Conservation (phyloP, 129 eudicot species). For the Flaveria bidentis region DNA sequence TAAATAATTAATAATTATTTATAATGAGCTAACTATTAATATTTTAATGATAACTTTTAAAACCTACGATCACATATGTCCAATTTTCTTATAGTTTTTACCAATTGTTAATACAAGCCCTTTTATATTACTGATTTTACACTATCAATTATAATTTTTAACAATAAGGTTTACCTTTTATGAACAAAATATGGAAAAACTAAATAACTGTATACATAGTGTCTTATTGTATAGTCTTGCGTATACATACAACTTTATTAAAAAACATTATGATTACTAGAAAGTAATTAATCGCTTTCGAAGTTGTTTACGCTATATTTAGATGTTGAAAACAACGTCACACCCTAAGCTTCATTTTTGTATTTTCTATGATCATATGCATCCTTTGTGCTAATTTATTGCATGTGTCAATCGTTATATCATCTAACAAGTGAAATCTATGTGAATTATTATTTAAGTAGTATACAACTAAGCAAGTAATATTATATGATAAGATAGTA, state of each 20-base stretch:
- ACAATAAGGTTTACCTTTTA: not conserved
- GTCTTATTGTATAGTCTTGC: not conserved
- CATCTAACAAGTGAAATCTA: not conserved
- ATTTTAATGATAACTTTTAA: no score
- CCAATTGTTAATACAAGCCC: no score
- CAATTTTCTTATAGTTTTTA: no score
- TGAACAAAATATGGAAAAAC: not conserved
- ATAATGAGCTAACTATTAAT: no score
- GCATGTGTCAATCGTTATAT: no score
- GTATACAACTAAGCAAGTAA: no score
- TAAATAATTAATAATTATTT: no score
- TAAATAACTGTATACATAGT: not conserved
- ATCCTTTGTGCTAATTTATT: conserved; percentile 3
- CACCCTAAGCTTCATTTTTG: conserved; percentile 21
- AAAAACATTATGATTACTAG: not conserved
- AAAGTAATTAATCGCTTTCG: conserved; percentile 29
- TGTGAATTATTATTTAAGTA: no score
- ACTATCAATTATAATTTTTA: not conserved
- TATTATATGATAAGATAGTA: no score
- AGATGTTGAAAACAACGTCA: conserved; percentile 35
- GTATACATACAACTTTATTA: not conserved
- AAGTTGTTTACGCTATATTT: conserved; percentile 30
- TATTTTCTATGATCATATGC: conserved; percentile 14
- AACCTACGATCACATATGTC: no score
- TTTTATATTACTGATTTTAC: not conserved